These are phyloP conservation scores for Epichloe elymi DNA, from an alignment of 2,329 filamentous ascomycete species.

Conservation along the genomic window DNA sequence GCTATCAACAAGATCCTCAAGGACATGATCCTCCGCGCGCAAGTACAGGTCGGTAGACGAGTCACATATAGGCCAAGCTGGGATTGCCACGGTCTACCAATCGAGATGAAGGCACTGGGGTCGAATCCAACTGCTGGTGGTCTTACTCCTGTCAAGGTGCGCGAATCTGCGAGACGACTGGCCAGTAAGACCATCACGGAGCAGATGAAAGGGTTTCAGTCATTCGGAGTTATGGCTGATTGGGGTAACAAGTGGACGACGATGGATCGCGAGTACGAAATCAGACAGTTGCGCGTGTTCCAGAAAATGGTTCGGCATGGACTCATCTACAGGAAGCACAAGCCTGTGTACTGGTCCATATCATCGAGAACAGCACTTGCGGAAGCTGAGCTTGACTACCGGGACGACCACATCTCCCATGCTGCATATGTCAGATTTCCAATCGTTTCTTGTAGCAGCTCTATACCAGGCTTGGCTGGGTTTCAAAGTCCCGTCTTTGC, in stretches of 20 bases:
- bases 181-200: constrained; percentile 55
- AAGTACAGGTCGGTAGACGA: constrained; percentile 57
- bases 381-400: constrained; percentile 76
- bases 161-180: constrained; percentile 49
- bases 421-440: constrained; percentile 74
- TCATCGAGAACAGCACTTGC: constrained; percentile 68
- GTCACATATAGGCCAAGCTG: constrained; percentile 83
- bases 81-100: constrained; percentile 96
- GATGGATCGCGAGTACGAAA: constrained; percentile 64
- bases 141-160: constrained; percentile 44
- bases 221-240: constrained; percentile 68
- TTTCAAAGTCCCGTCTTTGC: constrained; percentile 48
- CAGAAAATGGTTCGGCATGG: constrained; percentile 59
- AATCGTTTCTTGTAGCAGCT: constrained; percentile 32
- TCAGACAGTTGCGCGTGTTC: constrained; percentile 62
- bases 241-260: constrained; percentile 69
- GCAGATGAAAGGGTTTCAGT: constrained; percentile 61
- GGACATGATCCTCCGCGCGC: constrained; percentile 75
- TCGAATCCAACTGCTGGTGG: constrained; percentile 24
- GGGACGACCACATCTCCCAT: constrained; percentile 57
- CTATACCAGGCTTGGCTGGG: constrained; percentile 21
- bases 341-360: constrained; percentile 79
- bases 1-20: constrained; percentile 95
- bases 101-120: constrained; percentile 88
- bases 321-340: constrained; percentile 64